Conservation (phyloP, 768 basidiomycete species). For the Lentinula aciculospora region DNA sequence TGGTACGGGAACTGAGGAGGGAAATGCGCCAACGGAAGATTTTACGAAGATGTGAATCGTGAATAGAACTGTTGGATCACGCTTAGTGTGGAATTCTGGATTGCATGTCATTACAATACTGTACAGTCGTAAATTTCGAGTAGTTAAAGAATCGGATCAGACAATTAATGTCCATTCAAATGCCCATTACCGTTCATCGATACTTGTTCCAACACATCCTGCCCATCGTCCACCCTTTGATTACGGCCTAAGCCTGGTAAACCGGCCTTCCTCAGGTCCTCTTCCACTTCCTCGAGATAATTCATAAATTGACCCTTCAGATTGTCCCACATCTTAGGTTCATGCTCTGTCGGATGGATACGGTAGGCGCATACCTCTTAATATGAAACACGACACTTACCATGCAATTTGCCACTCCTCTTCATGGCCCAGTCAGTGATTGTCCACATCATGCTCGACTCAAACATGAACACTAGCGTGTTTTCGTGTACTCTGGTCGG, state of each 20-base stretch:
- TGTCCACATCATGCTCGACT: slow-evolving; percentile 56
- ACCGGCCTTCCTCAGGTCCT: slow-evolving; percentile 36
- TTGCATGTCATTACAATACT: too few species aligned
- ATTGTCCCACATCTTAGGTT: slow-evolving; percentile 64
- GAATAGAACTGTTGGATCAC: not conserved
- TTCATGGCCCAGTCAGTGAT: slow-evolving; percentile 63
- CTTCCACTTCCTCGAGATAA: slow-evolving; percentile 51
- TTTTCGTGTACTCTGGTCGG: slow-evolving; percentile 50
- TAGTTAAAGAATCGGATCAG: not conserved
- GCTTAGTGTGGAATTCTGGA: too few species aligned
- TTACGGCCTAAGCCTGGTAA: slow-evolving; percentile 21
- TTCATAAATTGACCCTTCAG: slow-evolving; percentile 53
- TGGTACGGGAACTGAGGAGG: not conserved
- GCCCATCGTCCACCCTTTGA: not conserved
- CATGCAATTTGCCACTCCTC: slow-evolving; percentile 51
- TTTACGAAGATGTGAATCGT: not conserved
- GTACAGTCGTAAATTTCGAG: not conserved
- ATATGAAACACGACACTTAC: slow-evolving; percentile 25
- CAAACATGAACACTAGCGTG: slow-evolving; percentile 61
- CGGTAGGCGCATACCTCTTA: not conserved
- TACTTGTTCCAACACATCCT: not conserved
- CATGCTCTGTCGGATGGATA: slow-evolving; percentile 36
- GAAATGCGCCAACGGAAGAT: not conserved
- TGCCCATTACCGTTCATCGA: not conserved
- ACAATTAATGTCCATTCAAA: not conserved